phyloP scores from a whole-genome alignment of 306 rosid genomes.

The Casuarina cunninghamiana region DNA sequence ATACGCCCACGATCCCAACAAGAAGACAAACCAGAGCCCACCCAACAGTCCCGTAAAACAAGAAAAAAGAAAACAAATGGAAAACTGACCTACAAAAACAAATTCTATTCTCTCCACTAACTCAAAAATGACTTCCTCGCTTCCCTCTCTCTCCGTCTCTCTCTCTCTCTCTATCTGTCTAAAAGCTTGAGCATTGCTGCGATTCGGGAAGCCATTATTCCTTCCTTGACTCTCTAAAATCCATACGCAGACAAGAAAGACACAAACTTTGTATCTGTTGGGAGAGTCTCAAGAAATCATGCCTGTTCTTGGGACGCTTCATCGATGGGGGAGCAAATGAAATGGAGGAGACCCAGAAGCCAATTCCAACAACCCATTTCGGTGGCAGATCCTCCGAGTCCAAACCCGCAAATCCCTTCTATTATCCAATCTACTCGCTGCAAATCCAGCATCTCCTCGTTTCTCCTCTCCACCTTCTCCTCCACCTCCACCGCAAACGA shows the following conservation, averaged over 20 bases:
- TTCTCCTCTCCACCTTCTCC: constrained; percentile 69
- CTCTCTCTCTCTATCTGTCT: constrained; percentile 9
- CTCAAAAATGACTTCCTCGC: background rate
- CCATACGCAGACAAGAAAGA: background rate
- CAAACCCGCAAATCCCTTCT: constrained; percentile 51
- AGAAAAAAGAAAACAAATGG: background rate
- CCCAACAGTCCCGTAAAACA: constrained; percentile 42
- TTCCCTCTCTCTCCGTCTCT: background rate
- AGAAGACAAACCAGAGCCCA: constrained; percentile 65
- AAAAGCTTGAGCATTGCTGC: background rate
- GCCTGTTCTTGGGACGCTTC: constrained; percentile 55
- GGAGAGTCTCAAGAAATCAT: constrained; percentile 32
- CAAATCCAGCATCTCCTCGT: constrained; percentile 82
- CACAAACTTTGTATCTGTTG: background rate
- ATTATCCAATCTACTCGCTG: constrained; percentile 59
- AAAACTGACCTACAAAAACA: background rate
- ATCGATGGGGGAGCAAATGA: constrained; percentile 43
- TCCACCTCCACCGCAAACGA: constrained; percentile 42
- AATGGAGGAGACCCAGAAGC: constrained; percentile 71
- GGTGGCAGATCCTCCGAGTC: constrained; percentile 47
- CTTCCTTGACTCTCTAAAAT: background rate
- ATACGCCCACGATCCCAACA: constrained; percentile 55
- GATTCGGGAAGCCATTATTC: constrained; percentile 18
- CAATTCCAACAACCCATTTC: constrained; percentile 55
- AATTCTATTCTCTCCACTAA: background rate